phyloP scores from a whole-genome alignment of 805 yeast genomes.

The Debaryomyces castellii region DNA sequence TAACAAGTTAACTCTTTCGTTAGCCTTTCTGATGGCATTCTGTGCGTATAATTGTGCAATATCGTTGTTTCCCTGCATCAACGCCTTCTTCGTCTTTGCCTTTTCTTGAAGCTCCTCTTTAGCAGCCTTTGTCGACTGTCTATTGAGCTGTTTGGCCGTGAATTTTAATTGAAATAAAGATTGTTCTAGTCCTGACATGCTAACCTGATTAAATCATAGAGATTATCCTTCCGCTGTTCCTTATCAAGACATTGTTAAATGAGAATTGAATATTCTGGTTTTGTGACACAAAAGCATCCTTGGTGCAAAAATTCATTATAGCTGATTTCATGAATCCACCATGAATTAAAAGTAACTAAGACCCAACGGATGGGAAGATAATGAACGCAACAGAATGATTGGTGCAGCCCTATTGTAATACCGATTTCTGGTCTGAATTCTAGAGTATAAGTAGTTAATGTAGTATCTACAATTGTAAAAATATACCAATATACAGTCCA shows the following conservation, averaged over 20 bases:
- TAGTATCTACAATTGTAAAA: too few relatives aligned
- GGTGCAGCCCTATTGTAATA: too few relatives aligned
- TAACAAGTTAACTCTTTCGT: constrained; percentile 79
- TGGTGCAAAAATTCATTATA: too few relatives aligned
- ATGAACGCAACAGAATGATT: too few relatives aligned
- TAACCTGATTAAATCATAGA: not conserved
- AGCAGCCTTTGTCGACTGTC: constrained; percentile 87
- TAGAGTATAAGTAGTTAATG: too few relatives aligned
- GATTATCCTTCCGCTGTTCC: not conserved
- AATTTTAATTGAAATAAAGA: constrained; percentile 72
- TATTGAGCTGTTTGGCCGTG: constrained; percentile 88
- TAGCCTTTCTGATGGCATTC: constrained; percentile 88
- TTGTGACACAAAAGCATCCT: not conserved
- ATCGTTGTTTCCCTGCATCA: constrained; percentile 82
- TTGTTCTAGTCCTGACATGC: constrained; percentile 44
- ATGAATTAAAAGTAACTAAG: too few relatives aligned
- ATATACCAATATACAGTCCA: too few relatives aligned
- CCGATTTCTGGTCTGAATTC: too few relatives aligned
- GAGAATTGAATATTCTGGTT: not conserved
- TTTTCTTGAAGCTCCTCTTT: constrained; percentile 88
- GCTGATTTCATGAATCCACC: too few relatives aligned
- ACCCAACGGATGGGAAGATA: too few relatives aligned
- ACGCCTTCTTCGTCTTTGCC: constrained; percentile 84
- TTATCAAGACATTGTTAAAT: not conserved
- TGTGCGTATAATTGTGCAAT: constrained; percentile 94